Evolutionary conservation across 2,329 filamentous ascomycete species (phyloP).

Genomic region (Stylonectria norvegica): DNA sequence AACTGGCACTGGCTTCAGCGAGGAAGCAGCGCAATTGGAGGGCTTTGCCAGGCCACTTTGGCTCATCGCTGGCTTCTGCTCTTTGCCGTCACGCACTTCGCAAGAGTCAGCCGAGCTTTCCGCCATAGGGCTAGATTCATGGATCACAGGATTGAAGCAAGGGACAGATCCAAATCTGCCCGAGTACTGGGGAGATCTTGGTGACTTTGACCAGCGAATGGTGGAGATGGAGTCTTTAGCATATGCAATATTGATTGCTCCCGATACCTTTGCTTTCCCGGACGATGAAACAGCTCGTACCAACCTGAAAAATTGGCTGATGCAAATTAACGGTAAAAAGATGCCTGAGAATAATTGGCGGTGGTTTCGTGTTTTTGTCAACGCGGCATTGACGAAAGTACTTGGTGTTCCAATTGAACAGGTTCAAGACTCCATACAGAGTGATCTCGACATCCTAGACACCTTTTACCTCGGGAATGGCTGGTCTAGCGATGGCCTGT

Average conservation of each 20-base stretch:
- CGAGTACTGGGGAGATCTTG: slow-evolving; percentile 48
- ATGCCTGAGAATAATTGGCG: slow-evolving; percentile 51
- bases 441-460: slow-evolving; percentile 43
- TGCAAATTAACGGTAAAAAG: slow-evolving; percentile 39
- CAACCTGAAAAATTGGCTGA: slow-evolving; percentile 41
- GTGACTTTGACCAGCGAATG: slow-evolving; percentile 49
- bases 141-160: slow-evolving; percentile 29
- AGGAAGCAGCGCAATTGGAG: slow-evolving; percentile 43
- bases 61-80: slow-evolving; percentile 36
- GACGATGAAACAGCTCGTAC: slow-evolving; percentile 28
- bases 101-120: slow-evolving; percentile 16
- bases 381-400: slow-evolving; percentile 42
- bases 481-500: slow-evolving; percentile 47
- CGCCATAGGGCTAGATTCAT: slow-evolving; percentile 19
- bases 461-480: slow-evolving; percentile 43
- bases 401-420: slow-evolving; percentile 36
- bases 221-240: slow-evolving; percentile 52
- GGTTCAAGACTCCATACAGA: slow-evolving; percentile 36
- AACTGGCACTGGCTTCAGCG: slow-evolving; percentile 42
- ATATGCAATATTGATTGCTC: slow-evolving; percentile 44
- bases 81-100: slow-evolving; percentile 31
- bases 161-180: slow-evolving; percentile 33
- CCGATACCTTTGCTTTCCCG: slow-evolving; percentile 32
- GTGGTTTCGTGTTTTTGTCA: slow-evolving; percentile 51
- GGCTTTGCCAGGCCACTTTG: slow-evolving; percentile 42